phyloP scores from a whole-genome alignment of 352 stramenopile genomes.

The Pythium plurisporium region DNA sequence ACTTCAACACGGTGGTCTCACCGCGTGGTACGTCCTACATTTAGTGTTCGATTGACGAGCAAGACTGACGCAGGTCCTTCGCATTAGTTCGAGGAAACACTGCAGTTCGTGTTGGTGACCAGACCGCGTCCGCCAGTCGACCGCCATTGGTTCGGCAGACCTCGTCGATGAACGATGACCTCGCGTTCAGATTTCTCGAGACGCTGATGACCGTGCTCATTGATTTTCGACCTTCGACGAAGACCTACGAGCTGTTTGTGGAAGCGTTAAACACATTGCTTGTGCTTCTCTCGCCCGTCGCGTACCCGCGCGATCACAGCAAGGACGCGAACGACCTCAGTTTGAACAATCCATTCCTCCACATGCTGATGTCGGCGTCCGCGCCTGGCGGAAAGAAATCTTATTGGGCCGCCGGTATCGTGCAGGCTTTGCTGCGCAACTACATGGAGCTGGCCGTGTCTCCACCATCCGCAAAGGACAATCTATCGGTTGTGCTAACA shows the following conservation, averaged over 20 bases:
- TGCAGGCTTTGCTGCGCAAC: conserved; percentile 61
- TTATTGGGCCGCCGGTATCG: conserved; percentile 42
- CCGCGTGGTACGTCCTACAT: conserved; percentile 30
- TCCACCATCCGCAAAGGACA: conserved; percentile 25
- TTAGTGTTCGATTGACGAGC: no score
- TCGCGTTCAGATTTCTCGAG: conserved; percentile 68
- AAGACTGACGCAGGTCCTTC: neutral
- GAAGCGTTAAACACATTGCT: conserved; percentile 72
- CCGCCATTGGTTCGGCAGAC: conserved; percentile 5
- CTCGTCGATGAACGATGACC: conserved; percentile 37
- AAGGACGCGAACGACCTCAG: conserved; percentile 38
- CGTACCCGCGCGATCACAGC: conserved; percentile 54
- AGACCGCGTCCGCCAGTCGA: neutral
- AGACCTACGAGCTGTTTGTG: conserved; percentile 72
- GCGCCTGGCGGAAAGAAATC: conserved; percentile 33
- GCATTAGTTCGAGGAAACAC: conserved; percentile 24
- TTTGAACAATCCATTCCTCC: conserved; percentile 57
- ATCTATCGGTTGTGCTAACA: conserved; percentile 32
- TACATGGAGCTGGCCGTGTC: conserved; percentile 47
- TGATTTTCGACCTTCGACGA: conserved; percentile 48
- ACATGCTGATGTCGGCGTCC: conserved; percentile 51
- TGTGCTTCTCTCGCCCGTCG: conserved; percentile 60
- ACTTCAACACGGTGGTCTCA: conserved; percentile 29
- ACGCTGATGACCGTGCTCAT: conserved; percentile 48
- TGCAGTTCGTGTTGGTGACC: conserved; percentile 29